Percentiles rank a stretch among this genome's conserved stretches.
phyloP scores from a whole-genome alignment of 306 rosid genomes.

The Begonia masoniana region DNA sequence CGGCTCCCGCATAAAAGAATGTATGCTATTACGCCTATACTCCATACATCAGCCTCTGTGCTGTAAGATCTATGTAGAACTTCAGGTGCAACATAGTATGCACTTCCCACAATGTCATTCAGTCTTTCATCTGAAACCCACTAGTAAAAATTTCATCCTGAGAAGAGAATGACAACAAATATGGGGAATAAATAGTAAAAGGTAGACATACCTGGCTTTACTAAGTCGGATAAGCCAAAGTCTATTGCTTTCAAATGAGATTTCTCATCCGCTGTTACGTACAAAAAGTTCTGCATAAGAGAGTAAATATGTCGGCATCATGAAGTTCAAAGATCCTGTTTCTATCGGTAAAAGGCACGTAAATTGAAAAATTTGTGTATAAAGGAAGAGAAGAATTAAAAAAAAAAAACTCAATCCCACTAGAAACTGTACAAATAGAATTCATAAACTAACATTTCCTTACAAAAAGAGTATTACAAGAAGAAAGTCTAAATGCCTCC shows the following conservation, averaged over 20 bases:
- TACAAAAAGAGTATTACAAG: too few species aligned
- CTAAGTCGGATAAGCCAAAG: slow-evolving; percentile 93
- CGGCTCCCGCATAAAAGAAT: slow-evolving; percentile 98
- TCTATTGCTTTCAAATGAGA: slow-evolving; percentile 90
- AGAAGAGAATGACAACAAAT: neutral
- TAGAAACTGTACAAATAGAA: too few species aligned
- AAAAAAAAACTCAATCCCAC: too few species aligned
- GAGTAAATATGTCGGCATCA: neutral
- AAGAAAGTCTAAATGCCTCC: too few species aligned
- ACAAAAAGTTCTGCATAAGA: slow-evolving; percentile 68
- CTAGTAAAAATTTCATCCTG: neutral
- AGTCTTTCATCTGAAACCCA: slow-evolving; percentile 76
- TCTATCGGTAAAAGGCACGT: too few species aligned
- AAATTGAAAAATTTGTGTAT: too few species aligned
- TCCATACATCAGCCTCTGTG: slow-evolving; percentile 98
- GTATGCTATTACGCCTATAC: slow-evolving; percentile 94
- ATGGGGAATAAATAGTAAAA: neutral
- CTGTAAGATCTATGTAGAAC: slow-evolving; percentile 90
- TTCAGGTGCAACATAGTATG: slow-evolving; percentile 96
- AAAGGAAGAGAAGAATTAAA: too few species aligned
- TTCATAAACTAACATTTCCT: too few species aligned
- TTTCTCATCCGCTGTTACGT: slow-evolving; percentile 67
- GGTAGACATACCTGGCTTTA: slow-evolving; percentile 70
- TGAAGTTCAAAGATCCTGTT: too few species aligned
- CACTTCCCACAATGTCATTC: slow-evolving; percentile 98